Evolutionary conservation across 208 protist genomes (phyloP), one percentile per base, ranked within the genome.

Genomic region (Acanthamoeba lenticulata): DNA sequence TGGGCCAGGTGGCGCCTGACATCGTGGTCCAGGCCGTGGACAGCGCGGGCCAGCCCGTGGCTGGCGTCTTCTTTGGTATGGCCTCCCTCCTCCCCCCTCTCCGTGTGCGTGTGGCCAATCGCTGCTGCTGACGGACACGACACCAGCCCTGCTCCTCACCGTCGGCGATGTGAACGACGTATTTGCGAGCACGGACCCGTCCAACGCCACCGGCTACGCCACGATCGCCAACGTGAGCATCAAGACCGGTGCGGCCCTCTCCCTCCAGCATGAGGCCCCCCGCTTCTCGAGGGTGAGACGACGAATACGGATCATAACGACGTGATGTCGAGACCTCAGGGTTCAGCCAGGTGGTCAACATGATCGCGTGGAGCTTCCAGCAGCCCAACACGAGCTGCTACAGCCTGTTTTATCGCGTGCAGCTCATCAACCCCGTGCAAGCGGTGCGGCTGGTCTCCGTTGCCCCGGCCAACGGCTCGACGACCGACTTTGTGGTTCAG

Each of bases 401-500:
- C 11, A 57, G 77, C 45, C 42, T 57, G 17, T 1, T 86, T 3
- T 19, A 40, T 7, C 42, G 27, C 0, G 6, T 57, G 27, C 77
- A 86, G 19, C 77, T 86, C 44, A 86, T 57, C 42, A 86, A 86
- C 32, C 77, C 77, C 6, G 77, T 86, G 15, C 42, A 17, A 15
- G 5, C 77, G n/a, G 32, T 86, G 19, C 15, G 19, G 4, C 36
- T 79, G 38, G 5, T 47, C 36, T 44, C 32, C 69, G 69, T 79
- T 4, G 19, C 13, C n/a, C 57, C 57, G 2, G 57, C 17, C n/a
- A 24, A 7, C 1, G 57, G 21, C 3, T 45, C 32, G 6, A 32
- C 69, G 0, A 29, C 36, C 40, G 69, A 79, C 38, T 79, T 79
- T 17, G 36, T 44, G 7, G 36, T 79, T 1, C 6, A 45, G 69